A percentile compares a stretch with the other conserved stretches of the same genome.
Conservation (phyloP, 2,329 filamentous ascomycete genomes). For the Dactylellina parvicollis region DNA sequence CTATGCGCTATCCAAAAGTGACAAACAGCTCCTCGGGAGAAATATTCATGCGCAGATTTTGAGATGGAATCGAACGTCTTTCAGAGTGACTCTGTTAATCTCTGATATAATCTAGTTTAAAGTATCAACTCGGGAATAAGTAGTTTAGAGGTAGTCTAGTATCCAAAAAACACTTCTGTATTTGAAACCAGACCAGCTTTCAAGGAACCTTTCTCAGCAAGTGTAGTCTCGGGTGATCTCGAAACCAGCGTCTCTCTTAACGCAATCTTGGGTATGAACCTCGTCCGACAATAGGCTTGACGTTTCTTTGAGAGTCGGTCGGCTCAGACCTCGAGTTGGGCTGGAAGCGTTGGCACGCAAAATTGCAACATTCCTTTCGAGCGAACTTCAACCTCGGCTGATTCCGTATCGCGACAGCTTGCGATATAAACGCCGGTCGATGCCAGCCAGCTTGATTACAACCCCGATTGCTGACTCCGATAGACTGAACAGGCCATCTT, state of each 20-base stretch:
- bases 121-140: too few species aligned
- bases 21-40: slow-evolving; percentile 2
- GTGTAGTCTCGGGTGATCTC: too few species aligned
- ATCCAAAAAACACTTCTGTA: too few species aligned
- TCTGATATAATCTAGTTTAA: not conserved
- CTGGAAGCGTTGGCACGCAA: not conserved
- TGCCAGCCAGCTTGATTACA: not conserved
- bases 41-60: not conserved
- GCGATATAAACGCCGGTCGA: not conserved
- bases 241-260: too few species aligned
- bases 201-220: too few species aligned
- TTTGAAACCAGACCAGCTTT: too few species aligned
- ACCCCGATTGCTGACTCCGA: not conserved
- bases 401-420: not conserved
- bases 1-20: not conserved
- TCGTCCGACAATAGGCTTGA: too few species aligned
- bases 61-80: not conserved
- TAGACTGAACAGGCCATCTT: not conserved
- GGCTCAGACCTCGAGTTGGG: not conserved
- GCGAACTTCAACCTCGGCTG: slow-evolving; percentile 20
- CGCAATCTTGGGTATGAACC: too few species aligned
- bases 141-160: too few species aligned
- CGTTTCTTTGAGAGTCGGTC: not conserved
- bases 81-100: not conserved
- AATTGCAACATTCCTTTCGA: slow-evolving; percentile 27